A percentile compares a stretch with the other conserved stretches of the same genome.
phyloP scores from a whole-genome alignment of 345 rosid genomes.

The Chamaenerion angustifolium region DNA sequence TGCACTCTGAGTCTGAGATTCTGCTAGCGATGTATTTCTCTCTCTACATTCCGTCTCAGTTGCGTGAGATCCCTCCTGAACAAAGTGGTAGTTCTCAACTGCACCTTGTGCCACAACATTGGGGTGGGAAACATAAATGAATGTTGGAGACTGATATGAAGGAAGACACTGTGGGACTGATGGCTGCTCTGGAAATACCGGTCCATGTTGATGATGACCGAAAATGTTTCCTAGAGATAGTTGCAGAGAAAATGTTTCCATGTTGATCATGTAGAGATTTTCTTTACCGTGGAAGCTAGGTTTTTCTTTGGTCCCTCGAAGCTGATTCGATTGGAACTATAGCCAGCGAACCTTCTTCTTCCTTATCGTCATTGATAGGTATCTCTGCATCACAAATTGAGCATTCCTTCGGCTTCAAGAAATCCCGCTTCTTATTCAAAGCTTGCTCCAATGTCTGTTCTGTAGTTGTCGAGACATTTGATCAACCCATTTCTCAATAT shows the following conservation, averaged over 20 bases:
- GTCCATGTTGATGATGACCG: neutral
- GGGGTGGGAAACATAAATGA: conserved; percentile 5
- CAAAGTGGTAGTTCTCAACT: neutral
- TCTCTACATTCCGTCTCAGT: conserved; percentile 22
- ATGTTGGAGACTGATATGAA: conserved; percentile 13
- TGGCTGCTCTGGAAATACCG: neutral
- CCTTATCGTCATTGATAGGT: conserved; percentile 9
- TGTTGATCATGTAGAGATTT: neutral
- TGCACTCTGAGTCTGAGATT: conserved; percentile 14
- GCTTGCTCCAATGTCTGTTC: conserved; percentile 31
- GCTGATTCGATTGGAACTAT: conserved; percentile 36
- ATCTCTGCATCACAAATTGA: conserved; percentile 40
- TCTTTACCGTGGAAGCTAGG: conserved; percentile 13
- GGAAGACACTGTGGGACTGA: conserved; percentile 5
- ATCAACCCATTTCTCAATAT: neutral
- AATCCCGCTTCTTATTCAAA: no score
- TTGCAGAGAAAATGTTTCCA: conserved; percentile 3
- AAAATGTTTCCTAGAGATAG: conserved; percentile 25
- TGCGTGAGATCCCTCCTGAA: conserved; percentile 23
- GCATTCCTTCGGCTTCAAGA: conserved; percentile 27
- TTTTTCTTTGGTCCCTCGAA: conserved; percentile 11
- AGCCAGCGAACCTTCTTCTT: conserved; percentile 33
- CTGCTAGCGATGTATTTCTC: conserved; percentile 19
- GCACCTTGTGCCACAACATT: neutral
- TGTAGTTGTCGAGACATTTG: conserved; percentile 9